phyloP scores from a whole-genome alignment of 2,329 filamentous ascomycete genomes.

The Sporothrix dimorphospora region DNA sequence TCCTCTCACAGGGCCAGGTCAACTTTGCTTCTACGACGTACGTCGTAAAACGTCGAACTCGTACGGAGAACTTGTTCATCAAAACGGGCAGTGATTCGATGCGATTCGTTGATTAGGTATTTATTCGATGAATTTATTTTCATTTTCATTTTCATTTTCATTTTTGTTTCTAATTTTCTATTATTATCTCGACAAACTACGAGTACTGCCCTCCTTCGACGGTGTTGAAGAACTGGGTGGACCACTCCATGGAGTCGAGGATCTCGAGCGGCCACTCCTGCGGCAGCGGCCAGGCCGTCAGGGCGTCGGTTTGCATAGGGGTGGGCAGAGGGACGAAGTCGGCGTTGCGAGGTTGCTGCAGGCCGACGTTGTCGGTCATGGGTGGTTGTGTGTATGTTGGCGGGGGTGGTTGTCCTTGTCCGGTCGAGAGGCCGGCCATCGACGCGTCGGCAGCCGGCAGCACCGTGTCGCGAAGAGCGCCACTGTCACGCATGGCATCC shows the following conservation, averaged over 20 bases:
- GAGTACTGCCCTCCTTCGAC: slow-evolving; percentile 19
- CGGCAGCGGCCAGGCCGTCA: neutral
- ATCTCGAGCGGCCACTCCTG: slow-evolving; percentile 38
- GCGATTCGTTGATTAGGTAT: too few relatives aligned
- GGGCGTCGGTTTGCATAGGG: neutral
- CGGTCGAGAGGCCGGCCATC: too few relatives aligned
- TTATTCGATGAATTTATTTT: too few relatives aligned
- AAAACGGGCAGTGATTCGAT: too few relatives aligned
- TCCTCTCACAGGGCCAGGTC: too few relatives aligned
- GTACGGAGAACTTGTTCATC: too few relatives aligned
- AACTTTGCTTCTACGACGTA: too few relatives aligned
- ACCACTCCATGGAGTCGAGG: slow-evolving; percentile 40
- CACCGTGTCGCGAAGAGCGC: neutral
- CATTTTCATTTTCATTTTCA: too few relatives aligned
- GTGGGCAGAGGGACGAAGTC: neutral
- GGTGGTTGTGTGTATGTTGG: neutral
- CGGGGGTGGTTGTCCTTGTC: neutral
- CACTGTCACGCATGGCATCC: neutral
- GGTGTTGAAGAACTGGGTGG: slow-evolving; percentile 36
- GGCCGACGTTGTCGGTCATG: neutral
- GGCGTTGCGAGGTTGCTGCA: neutral
- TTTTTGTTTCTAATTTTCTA: too few relatives aligned
- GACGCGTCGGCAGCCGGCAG: neutral
- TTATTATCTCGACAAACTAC: neutral
- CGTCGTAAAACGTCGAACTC: too few relatives aligned